Evolutionary conservation across 805 yeast species (phyloP).

Genomic region (Saccharomycopsis selenospora): DNA sequence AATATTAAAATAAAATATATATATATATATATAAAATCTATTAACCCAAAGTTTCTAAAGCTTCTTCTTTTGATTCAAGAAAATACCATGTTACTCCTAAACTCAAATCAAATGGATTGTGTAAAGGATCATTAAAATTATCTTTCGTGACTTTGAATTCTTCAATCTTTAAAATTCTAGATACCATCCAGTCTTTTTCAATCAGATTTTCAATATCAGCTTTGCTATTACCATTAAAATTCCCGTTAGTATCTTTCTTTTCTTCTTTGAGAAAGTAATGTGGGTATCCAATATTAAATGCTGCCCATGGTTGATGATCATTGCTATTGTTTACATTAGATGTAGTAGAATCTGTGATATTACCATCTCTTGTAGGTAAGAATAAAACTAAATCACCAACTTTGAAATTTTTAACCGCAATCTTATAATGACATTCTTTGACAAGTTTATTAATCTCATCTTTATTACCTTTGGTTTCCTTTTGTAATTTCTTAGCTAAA

Average conservation of each 20-base stretch:
- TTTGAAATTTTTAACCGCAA: conserved; percentile 62
- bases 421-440: conserved; percentile 38
- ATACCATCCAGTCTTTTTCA: conserved; percentile 78
- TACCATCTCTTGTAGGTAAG: conserved; percentile 62
- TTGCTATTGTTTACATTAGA: conserved; percentile 18
- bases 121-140: conserved; percentile 29
- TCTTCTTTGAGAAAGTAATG: conserved; percentile 63
- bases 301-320: conserved; percentile 74
- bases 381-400: conserved; percentile 76
- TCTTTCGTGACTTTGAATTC: conserved; percentile 44
- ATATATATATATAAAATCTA: too few relatives aligned
- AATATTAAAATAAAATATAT: too few relatives aligned
- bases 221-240: not conserved
- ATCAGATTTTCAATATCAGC: conserved; percentile 23
- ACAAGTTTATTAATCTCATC: conserved; percentile 24
- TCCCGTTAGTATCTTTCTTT: conserved; percentile 25
- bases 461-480: conserved; percentile 51
- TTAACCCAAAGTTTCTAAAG: conserved; percentile 1
- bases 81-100: conserved; percentile 58
- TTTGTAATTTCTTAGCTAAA: conserved; percentile 76
- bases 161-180: conserved; percentile 52
- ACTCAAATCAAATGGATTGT: conserved; percentile 62
- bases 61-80: conserved; percentile 41
- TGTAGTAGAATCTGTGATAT: conserved; percentile 21
- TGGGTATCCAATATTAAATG: conserved; percentile 83